Evolutionary conservation across 2,329 filamentous ascomycete genomes (phyloP), one percentile per base, ranked within the genome.

Genomic region (Amylocarpus encephaloides): DNA sequence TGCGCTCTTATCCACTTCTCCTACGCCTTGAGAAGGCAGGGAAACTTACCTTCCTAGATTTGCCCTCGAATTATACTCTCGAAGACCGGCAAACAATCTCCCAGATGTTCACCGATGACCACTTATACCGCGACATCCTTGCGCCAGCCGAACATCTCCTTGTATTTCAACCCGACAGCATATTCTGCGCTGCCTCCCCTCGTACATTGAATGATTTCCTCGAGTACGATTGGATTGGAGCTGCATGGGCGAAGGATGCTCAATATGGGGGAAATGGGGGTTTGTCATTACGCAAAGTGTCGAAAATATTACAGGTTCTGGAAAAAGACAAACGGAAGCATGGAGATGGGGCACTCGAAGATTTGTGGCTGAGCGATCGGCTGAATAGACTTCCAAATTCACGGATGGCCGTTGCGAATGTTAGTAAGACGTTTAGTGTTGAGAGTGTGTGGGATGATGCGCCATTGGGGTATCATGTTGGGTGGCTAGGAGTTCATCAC

Each of bases 81-180:
- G 43, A 46, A 30, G 42, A 63, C 46, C 73, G 73, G 57, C 76
- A 80, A 56, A 66, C 70, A 33, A 69, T 78, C 22, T 71, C 66
- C 50, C 69, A 73, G 39, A 65, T 75, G 29, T 66, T 80, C 52
- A 79, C 77, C 4, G 72, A 76, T 53, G 47, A 67, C 1, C 69
- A 73, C 45, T 74, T 80, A 56, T 81, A 80, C 59, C 65, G 73
- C 56, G 71, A 76, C 52, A 70, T 78, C 40, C 62, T 79, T 5
- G 68, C 72, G 0, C 69, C 68, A 0, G 74, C 73, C 7, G 75
- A 79, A 62, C 77, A 75, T 70, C 64, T 80, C 11, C 67, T 81
- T 39, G 72, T 74, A 55, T 80, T 73, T 57, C 74, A 79, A 57
- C 68, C 71, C 11, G 77, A 80, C 57, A 76, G 73, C 54, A 77